Percentiles rank a stretch among this genome's conserved stretches.
Evolutionary conservation across 495 filamentous ascomycete species (phyloP).

Genomic region (Extremus antarcticus): DNA sequence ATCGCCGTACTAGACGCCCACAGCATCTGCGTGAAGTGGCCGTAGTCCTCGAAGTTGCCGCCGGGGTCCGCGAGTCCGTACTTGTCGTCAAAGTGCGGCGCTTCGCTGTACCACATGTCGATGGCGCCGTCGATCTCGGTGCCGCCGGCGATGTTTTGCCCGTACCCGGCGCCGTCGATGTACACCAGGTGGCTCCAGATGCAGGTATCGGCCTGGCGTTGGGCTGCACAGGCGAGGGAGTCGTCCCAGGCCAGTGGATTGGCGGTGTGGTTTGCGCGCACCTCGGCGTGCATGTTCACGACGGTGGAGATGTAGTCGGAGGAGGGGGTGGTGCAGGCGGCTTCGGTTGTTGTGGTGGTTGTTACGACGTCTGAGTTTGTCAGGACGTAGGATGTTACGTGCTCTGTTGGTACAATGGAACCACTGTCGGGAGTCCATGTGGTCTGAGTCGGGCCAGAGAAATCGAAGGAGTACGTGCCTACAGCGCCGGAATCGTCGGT

Average conservation of each 20-base stretch:
- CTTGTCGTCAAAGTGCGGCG: neutral
- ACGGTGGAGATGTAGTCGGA: neutral
- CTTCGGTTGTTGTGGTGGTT: neutral
- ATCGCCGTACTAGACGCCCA: conserved; percentile 1
- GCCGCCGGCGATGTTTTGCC: conserved; percentile 2
- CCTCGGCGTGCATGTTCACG: conserved; percentile 2
- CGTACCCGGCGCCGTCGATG: neutral
- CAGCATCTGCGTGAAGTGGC: conserved; percentile 8
- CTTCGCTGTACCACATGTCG: conserved; percentile 8
- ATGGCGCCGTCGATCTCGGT: conserved; percentile 1
- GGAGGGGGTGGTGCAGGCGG: neutral
- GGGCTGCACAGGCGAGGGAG: neutral
- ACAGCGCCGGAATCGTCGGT: neutral
- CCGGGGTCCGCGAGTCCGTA: neutral
- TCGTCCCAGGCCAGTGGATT: conserved; percentile 2
- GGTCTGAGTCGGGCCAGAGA: neutral
- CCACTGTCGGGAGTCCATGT: neutral
- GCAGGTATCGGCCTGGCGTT: conserved; percentile 1
- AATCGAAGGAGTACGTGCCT: no score
- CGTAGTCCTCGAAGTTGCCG: conserved; percentile 2
- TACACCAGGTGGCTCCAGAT: conserved; percentile 3
- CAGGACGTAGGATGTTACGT: neutral
- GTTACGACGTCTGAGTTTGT: neutral
- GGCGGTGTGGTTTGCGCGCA: conserved; percentile 3
- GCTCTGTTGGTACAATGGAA: neutral